These are phyloP conservation scores for Thelonectria discophora DNA, from an alignment of 2,329 filamentous ascomycete species.

Conservation along the genomic window DNA sequence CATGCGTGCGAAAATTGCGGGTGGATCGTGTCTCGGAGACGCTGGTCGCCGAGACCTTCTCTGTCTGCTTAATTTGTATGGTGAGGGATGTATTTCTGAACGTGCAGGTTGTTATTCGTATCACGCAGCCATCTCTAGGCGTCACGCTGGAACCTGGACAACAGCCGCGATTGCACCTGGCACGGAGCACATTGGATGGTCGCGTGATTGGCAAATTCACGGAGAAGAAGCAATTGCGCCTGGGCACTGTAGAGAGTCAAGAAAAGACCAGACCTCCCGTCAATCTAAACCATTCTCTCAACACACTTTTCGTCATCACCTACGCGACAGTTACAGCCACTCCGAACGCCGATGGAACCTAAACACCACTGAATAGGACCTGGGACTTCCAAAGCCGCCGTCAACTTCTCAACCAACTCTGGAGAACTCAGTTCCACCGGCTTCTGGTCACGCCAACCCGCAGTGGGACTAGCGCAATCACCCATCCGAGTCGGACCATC, in stretches of 20 bases:
- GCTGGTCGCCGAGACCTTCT: slow-evolving; percentile 9
- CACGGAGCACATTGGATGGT: slow-evolving; percentile 9
- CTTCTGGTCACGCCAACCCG: slow-evolving; percentile 35
- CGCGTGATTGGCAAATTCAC: slow-evolving; percentile 31
- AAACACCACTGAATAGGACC: too few relatives aligned
- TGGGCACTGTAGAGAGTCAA: too few relatives aligned
- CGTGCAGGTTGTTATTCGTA: too few relatives aligned
- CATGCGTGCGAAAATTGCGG: slow-evolving; percentile 10
- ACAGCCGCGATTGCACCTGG: background rate
- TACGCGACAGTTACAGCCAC: too few relatives aligned
- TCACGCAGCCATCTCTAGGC: background rate
- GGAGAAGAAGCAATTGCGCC: slow-evolving; percentile 2
- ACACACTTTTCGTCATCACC: too few relatives aligned
- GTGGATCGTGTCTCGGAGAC: background rate
- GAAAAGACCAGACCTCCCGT: too few relatives aligned
- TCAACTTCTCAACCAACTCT: too few relatives aligned
- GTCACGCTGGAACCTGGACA: background rate
- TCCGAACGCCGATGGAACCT: too few relatives aligned
- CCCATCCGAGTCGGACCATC: slow-evolving; percentile 30
- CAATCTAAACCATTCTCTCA: too few relatives aligned
- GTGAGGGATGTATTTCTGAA: slow-evolving; percentile 2
- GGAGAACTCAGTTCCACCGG: slow-evolving; percentile 19
- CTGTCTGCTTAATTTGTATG: slow-evolving; percentile 7
- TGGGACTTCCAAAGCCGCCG: slow-evolving; percentile 33
- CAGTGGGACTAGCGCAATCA: slow-evolving; percentile 21